Percentiles rank a stretch among this genome's conserved stretches.
Evolutionary conservation across 257 asterid species (phyloP).

Genomic region (Mitragyna speciosa): DNA sequence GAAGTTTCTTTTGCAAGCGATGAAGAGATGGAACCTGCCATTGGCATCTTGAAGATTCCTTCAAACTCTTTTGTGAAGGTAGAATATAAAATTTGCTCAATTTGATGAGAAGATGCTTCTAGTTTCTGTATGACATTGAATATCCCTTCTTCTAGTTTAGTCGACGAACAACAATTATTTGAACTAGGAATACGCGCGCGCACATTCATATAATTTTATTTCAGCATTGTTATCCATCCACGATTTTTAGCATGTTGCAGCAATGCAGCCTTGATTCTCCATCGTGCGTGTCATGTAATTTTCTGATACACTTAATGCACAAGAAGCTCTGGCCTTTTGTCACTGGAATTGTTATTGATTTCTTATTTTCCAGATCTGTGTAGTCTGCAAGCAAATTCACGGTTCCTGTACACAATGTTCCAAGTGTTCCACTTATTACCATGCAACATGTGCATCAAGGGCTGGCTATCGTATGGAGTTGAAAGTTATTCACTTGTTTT

Average conservation of each 20-base stretch:
- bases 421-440: conserved; percentile 93
- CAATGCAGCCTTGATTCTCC: background rate
- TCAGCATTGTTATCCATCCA: background rate
- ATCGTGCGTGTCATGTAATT: background rate
- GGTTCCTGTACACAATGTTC: conserved; percentile 97
- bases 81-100: conserved; percentile 4
- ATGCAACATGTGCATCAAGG: conserved; percentile 93
- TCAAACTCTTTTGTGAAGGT: conserved; percentile 93
- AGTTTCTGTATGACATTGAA: background rate
- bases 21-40: conserved; percentile 97
- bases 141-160: background rate
- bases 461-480: conserved; percentile 99
- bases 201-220: background rate
- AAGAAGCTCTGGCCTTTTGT: background rate
- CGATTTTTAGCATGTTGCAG: background rate
- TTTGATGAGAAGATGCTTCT: too few relatives aligned
- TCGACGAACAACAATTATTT: background rate
- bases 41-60: conserved; percentile 89
- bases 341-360: conserved; percentile 7
- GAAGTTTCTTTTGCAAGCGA: conserved; percentile 92
- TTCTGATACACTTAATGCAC: background rate
- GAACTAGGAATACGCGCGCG: background rate
- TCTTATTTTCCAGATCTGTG: conserved; percentile 72
- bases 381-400: conserved; percentile 97
- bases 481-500: conserved; percentile 27